These are phyloP conservation scores for Trypanosoma conorhini DNA, from an alignment of 208 protist species.

Conservation along the genomic window DNA sequence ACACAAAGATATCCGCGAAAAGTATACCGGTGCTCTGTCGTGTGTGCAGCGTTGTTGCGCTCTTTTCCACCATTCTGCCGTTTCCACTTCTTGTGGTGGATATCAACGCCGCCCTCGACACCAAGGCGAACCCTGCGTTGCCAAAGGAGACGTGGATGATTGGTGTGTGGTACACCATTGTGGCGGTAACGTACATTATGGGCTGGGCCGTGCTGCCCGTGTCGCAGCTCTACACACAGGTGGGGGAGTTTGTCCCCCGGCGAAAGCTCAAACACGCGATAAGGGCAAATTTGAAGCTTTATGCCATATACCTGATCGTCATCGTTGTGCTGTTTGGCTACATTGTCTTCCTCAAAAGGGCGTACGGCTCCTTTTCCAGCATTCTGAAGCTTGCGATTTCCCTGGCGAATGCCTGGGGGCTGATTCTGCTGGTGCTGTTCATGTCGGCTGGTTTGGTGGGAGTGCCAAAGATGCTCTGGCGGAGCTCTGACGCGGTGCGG, in stretches of 20 bases:
- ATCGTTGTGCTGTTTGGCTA: conserved; percentile 70
- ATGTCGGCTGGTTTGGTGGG: conserved; percentile 87
- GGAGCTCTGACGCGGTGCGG: conserved; percentile 57
- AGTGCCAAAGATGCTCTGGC: conserved; percentile 84
- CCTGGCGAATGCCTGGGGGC: conserved; percentile 89
- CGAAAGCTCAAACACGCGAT: conserved; percentile 58
- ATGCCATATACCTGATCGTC: conserved; percentile 71
- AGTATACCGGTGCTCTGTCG: conserved; percentile 61
- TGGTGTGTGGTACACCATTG: conserved; percentile 86
- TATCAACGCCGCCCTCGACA: conserved; percentile 65
- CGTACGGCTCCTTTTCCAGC: conserved; percentile 47
- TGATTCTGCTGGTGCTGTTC: conserved; percentile 86
- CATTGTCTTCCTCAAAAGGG: conserved; percentile 78
- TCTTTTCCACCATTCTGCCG: conserved; percentile 79
- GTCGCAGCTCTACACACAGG: conserved; percentile 82
- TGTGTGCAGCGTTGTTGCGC: conserved; percentile 71
- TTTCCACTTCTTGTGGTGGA: conserved; percentile 90
- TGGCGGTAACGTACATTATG: conserved; percentile 82
- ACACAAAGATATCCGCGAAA: conserved; percentile 72
- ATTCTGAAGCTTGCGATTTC: conserved; percentile 81
- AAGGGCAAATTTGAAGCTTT: conserved; percentile 83
- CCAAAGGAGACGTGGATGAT: conserved; percentile 59
- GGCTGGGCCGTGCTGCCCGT: conserved; percentile 88
- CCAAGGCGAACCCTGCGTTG: conserved; percentile 20
- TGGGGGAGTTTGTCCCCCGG: conserved; percentile 79